These are phyloP conservation scores for Lachnellula arida DNA, from an alignment of 2,329 filamentous ascomycete genomes.

Conservation along the genomic window DNA sequence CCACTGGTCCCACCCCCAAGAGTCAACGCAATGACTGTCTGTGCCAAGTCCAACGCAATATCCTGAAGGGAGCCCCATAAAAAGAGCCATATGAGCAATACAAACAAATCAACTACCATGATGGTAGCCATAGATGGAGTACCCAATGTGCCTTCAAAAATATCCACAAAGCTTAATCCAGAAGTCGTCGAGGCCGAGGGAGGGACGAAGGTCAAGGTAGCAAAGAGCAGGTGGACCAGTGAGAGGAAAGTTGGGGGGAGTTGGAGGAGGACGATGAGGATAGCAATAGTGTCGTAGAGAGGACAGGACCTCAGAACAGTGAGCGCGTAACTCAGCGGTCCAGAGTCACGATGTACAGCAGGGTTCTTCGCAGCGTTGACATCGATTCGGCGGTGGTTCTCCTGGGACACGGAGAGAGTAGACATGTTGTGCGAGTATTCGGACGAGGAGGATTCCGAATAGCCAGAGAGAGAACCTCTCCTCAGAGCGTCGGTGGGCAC, in stretches of 20 bases:
- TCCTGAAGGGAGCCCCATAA: slow-evolving; percentile 84
- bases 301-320: slow-evolving; percentile 88
- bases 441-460: slow-evolving; percentile 51
- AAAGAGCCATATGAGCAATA: slow-evolving; percentile 81
- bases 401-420: slow-evolving; percentile 38
- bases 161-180: slow-evolving; percentile 72
- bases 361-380: slow-evolving; percentile 65
- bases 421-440: slow-evolving; percentile 41
- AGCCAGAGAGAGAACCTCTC: slow-evolving; percentile 46
- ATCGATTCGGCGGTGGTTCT: slow-evolving; percentile 61
- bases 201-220: slow-evolving; percentile 86
- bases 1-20: slow-evolving; percentile 75
- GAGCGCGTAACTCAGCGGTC: slow-evolving; percentile 70
- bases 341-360: slow-evolving; percentile 64
- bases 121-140: slow-evolving; percentile 84
- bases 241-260: slow-evolving; percentile 84
- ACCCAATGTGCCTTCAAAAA: slow-evolving; percentile 82
- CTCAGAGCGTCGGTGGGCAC: slow-evolving; percentile 39
- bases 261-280: slow-evolving; percentile 92
- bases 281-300: slow-evolving; percentile 90
- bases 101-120: slow-evolving; percentile 75
- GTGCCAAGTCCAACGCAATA: slow-evolving; percentile 82
- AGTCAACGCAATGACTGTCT: slow-evolving; percentile 89
- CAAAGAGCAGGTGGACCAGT: slow-evolving; percentile 86
- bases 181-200: slow-evolving; percentile 72